These are phyloP conservation scores for Calonectria multiphialidica DNA, from an alignment of 2,329 filamentous ascomycete genomes.

Conservation along the genomic window DNA sequence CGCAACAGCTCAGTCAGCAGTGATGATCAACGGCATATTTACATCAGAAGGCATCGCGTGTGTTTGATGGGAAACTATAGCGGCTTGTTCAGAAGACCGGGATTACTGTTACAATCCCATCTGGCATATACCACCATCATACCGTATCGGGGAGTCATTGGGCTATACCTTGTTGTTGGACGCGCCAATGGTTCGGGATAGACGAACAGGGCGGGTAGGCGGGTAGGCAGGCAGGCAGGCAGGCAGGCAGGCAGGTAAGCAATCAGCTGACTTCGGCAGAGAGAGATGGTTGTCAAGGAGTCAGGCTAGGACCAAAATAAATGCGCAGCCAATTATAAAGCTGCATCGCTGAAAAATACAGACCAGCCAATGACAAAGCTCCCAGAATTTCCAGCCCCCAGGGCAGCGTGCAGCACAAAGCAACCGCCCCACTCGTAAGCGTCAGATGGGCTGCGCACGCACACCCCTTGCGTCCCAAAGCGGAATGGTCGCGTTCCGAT, in stretches of 20 bases:
- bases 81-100: too few relatives aligned
- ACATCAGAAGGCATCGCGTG: too few relatives aligned
- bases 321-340: slow-evolving; percentile 21
- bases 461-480: slow-evolving; percentile 8
- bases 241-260: not conserved
- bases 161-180: too few relatives aligned
- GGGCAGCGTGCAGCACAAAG: not conserved
- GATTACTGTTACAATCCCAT: too few relatives aligned
- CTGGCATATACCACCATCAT: too few relatives aligned
- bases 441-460: not conserved
- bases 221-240: not conserved
- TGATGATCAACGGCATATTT: not conserved
- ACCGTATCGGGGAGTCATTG: too few relatives aligned
- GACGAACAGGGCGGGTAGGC: too few relatives aligned
- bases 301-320: not conserved
- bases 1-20: not conserved
- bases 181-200: too few relatives aligned
- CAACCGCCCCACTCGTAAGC: not conserved
- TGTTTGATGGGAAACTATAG: not conserved
- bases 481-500: slow-evolving; percentile 16
- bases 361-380: not conserved
- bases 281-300: not conserved
- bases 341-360: not conserved
- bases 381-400: not conserved
- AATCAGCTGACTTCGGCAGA: too few relatives aligned